Base-by-base conservation (phyloP, 768 basidiomycete species). In the Boletales sp. region DNA sequence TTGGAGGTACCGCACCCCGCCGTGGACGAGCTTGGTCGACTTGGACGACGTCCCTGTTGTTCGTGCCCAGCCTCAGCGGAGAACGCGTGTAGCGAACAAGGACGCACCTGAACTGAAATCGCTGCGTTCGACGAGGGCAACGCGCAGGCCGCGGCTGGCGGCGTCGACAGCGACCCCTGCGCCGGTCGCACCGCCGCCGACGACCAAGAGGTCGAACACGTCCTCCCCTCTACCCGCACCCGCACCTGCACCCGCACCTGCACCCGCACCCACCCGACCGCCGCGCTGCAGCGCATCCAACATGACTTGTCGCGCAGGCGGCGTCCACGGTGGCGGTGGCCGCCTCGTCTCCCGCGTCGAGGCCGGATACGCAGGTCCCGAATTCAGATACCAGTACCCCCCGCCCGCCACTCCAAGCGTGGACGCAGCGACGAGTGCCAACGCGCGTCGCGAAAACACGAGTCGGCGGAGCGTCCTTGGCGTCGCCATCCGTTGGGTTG, bases 161-260 rank as follows among this genome's bases (percentile, higher is more conserved):
- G 95, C 95, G 67, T 98, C 95, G 12, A 99, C 80, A 8, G 94
- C 95, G n/a, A 94, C 87, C 37, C 96, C 95, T 0, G 94, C 89
- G 44, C 95, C 95, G 2, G 94, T 97, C 5, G 95, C 95, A 17
- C 95, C 95, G 35, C 95, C 94, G 25, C 94, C 95, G 31, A 97
- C 84, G 57, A 97, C 73, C 43, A 94, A 70, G 28, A 94, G 60
- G 68, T 94, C 92, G 55, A 90, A 90, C 53, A 81, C 77, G 17
- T 72, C 73, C 2, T 65, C 53, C 44, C 80, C 79, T 13, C 82
- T 76, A 14, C 21, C 44, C 2, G 42, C 37, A 21, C 21, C 21
- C 21, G 21, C 21, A 21, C 21, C 21, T 4, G 21, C 21, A 21
- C 21, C 21, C 21, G 21, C 21, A 21, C 21, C 21, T 4, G 21